Evolutionary conservation across 192 early-diverging fungal genomes (phyloP), one percentile per base, ranked within the genome.

Genomic region (Helicostylum pulchrum): DNA sequence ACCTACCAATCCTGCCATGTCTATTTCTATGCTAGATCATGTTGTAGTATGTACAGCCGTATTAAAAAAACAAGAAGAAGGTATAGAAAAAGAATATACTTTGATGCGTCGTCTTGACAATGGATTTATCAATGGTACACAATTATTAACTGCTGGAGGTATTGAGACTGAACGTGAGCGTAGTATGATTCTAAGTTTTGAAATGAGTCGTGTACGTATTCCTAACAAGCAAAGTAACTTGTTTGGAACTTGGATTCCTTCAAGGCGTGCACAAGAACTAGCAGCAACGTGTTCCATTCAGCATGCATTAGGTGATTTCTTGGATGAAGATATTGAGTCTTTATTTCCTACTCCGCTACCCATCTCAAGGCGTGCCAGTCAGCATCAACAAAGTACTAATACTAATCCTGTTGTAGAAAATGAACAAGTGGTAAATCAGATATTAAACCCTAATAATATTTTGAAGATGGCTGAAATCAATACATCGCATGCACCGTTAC

Each of bases 201-300:
- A 97, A 59, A 80, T 90, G 20, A 85, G 81, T 50, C 83, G 90
- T 49, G 85, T 91, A 49, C 88, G 92, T 50, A 83, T 87, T 66
- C 86, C 89, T 6, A 85, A 89, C 60, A 79, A 80, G 21, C 80
- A 81, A 19, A 87, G 85, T 43, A 77, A 79, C 46, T 78, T 97
- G n/a, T 87, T 84, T 53, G 95, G 95, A 20, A 95, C 94, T 2
- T 97, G 95, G 95, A 92, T 97, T 59, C 95, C 95, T 4, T 81
- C 95, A 19, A 77, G 81, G 0, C 85, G 95, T 0, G 95, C 92
- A 4, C 84, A 90, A 17, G 92, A 90, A 5, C 77, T 97, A 58
- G 91, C 94, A 0, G 78, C 90, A 2, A 93, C 87, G 0, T 90
- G 91, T 61, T 91, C 91, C 17, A 74, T 97, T 15, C 87, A 94